Evolutionary conservation across 345 rosid species (phyloP).

Genomic region (Arabidopsis arenosa): DNA sequence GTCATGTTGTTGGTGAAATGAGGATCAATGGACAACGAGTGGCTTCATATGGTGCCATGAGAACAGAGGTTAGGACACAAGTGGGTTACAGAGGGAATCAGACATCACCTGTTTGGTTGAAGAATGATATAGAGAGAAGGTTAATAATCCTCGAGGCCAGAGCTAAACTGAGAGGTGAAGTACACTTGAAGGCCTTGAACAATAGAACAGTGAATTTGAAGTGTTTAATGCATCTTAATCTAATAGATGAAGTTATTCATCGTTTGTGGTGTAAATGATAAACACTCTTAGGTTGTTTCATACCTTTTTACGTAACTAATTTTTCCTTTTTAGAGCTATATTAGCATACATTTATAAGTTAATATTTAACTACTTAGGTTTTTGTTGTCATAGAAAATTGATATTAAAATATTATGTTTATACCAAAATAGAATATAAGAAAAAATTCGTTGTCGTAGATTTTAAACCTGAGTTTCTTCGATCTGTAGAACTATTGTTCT

Average conservation of each 20-base stretch:
- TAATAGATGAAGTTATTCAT: conserved; percentile 21
- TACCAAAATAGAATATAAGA: too few species aligned
- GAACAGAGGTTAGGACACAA: conserved; percentile 26
- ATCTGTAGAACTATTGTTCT: neutral
- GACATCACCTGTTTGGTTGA: conserved; percentile 31
- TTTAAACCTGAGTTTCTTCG: too few species aligned
- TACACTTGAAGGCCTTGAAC: conserved; percentile 36
- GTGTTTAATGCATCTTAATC: conserved; percentile 41
- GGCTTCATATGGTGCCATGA: conserved; percentile 22
- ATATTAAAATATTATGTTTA: neutral
- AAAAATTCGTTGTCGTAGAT: too few species aligned
- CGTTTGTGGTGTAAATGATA: conserved; percentile 41
- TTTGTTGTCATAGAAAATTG: neutral
- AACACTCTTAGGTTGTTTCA: neutral
- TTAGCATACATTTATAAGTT: neutral
- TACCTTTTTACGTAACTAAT: neutral
- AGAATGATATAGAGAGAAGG: conserved; percentile 43
- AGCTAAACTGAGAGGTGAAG: conserved; percentile 42
- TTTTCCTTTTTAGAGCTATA: conserved; percentile 10
- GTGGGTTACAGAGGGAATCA: conserved; percentile 36
- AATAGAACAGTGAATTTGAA: conserved; percentile 35
- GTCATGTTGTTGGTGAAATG: conserved; percentile 40
- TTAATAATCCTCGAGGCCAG: conserved; percentile 25
- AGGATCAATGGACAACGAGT: conserved; percentile 38
- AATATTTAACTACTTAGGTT: conserved; percentile 6